phyloP scores from a whole-genome alignment of 495 filamentous ascomycete species.

The Neurospora terricola region DNA sequence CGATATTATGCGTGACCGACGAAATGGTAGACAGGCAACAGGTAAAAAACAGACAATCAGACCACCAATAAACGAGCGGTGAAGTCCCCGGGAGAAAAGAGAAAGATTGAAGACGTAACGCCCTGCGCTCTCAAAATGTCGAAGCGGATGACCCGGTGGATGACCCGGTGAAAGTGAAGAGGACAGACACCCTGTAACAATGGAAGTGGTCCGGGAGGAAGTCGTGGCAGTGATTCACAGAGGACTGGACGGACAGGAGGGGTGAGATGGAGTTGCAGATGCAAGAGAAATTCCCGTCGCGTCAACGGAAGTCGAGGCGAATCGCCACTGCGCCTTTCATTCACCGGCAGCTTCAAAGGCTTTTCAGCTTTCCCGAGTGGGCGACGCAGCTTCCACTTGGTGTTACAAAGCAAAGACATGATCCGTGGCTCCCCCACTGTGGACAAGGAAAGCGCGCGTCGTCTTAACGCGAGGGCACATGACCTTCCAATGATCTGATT shows the following conservation, averaged over 20 bases:
- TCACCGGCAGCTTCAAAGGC: not conserved
- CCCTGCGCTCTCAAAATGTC: not conserved
- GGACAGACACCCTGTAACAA: not conserved
- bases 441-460: slow-evolving; percentile 8
- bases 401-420: not conserved
- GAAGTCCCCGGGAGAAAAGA: not conserved
- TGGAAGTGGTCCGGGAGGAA: not conserved
- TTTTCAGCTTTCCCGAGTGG: not conserved
- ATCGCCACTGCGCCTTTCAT: not conserved
- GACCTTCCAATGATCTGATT: slow-evolving; percentile 8
- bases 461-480: slow-evolving; percentile 18
- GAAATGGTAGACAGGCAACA: not conserved
- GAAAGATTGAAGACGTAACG: not conserved
- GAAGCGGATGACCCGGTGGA: not conserved
- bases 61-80: not conserved
- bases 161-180: not conserved
- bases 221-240: not conserved
- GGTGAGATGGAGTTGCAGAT: not conserved
- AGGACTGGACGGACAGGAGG: not conserved
- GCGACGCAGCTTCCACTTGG: not conserved
- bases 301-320: not conserved
- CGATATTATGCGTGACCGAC: not conserved
- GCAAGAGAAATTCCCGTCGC: not conserved
- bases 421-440: not conserved
- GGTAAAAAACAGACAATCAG: not conserved